phyloP scores from a whole-genome alignment of 495 filamentous ascomycete species.

The Hypoxylon subgilvum region DNA sequence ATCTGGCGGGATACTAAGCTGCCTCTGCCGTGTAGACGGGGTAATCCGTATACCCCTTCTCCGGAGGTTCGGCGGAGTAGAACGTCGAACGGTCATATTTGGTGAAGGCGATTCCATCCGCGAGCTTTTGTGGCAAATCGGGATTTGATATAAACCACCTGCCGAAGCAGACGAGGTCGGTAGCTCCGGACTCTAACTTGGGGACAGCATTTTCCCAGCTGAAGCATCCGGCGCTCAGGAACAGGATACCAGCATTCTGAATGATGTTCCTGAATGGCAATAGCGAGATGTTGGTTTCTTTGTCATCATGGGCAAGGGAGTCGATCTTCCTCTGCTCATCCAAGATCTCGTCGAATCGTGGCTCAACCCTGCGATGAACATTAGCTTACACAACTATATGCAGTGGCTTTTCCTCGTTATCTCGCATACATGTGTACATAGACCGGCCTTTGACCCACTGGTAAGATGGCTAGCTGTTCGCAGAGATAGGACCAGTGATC shows the following conservation, averaged over 20 bases:
- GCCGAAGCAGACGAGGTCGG: slow-evolving; percentile 59
- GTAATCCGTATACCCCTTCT: slow-evolving; percentile 69
- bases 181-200: slow-evolving; percentile 55
- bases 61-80: slow-evolving; percentile 53
- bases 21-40: slow-evolving; percentile 28
- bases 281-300: slow-evolving; percentile 51
- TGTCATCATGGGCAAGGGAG: slow-evolving; percentile 39
- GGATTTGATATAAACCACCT: slow-evolving; percentile 70
- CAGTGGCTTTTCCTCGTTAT: slow-evolving; percentile 51
- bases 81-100: slow-evolving; percentile 65
- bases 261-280: slow-evolving; percentile 57
- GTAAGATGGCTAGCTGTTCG: slow-evolving; percentile 43
- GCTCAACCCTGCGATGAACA: slow-evolving; percentile 63
- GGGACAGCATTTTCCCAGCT: slow-evolving; percentile 55
- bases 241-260: slow-evolving; percentile 47
- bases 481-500: slow-evolving; percentile 64
- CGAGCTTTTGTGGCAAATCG: slow-evolving; percentile 65
- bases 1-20: neutral
- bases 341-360: slow-evolving; percentile 58
- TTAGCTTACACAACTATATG: slow-evolving; percentile 40
- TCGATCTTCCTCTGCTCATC: slow-evolving; percentile 54
- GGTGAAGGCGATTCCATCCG: slow-evolving; percentile 59
- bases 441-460: slow-evolving; percentile 29
- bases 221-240: slow-evolving; percentile 67
- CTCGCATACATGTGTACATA: slow-evolving; percentile 50